Conservation (phyloP, 225 moss, liverwort and hornwort species). For the Asterella californica region DNA sequence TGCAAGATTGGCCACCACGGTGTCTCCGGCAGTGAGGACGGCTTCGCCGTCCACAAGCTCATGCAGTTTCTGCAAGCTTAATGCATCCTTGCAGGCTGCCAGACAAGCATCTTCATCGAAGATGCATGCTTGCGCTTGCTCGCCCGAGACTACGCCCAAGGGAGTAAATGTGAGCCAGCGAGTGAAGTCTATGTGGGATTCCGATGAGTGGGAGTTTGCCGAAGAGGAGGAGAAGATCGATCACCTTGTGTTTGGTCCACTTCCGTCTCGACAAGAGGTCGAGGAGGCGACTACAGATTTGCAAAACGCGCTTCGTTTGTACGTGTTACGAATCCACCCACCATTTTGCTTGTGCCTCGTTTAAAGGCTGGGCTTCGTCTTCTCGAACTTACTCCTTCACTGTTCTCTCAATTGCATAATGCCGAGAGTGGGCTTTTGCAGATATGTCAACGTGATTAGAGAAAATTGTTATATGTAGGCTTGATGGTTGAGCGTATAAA, state of each 20-base stretch:
- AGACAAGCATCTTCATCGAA: conserved; percentile 29
- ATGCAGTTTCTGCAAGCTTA: conserved; percentile 57
- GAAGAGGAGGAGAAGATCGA: conserved; percentile 81
- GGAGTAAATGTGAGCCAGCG: conserved; percentile 41
- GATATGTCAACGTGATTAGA: background rate
- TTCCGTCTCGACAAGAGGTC: conserved; percentile 60
- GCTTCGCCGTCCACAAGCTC: conserved; percentile 50
- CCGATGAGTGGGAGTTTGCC: conserved; percentile 87
- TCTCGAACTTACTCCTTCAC: background rate
- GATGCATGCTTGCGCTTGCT: conserved; percentile 52
- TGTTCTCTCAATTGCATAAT: background rate
- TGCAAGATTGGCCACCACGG: conserved; percentile 46
- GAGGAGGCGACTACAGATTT: conserved; percentile 85
- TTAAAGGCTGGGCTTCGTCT: no score
- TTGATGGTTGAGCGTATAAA: background rate
- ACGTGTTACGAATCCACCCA: background rate
- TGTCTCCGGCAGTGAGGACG: conserved; percentile 53
- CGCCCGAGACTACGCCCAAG: conserved; percentile 40
- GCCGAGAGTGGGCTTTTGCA: background rate
- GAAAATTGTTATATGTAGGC: background rate
- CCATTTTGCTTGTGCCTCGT: background rate
- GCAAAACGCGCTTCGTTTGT: conserved; percentile 75
- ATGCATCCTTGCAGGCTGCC: conserved; percentile 32
- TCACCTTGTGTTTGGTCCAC: conserved; percentile 71
- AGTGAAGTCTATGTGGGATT: conserved; percentile 60